Evolutionary conservation across 305 asterid species (phyloP).

Genomic region (Solanum hybrid): DNA sequence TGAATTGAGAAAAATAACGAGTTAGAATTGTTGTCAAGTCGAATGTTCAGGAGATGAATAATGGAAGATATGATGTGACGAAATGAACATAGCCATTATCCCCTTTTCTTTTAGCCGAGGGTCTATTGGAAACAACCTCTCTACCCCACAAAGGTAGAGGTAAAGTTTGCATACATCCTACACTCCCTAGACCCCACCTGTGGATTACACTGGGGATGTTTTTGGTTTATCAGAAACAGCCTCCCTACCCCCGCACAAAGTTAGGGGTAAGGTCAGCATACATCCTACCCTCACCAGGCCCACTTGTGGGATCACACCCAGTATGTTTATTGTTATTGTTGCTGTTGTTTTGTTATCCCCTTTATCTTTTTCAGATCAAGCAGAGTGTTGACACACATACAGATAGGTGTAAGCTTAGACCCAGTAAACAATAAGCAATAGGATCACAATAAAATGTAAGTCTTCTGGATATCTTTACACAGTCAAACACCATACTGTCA

Average conservation of each 20-base stretch:
- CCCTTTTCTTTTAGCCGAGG: neutral
- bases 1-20: constrained; percentile 3
- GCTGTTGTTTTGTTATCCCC: neutral
- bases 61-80: neutral
- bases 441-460: neutral
- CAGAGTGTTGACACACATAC: neutral
- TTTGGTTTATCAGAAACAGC: neutral
- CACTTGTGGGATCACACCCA: neutral
- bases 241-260: neutral
- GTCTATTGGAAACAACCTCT: neutral
- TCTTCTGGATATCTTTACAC: neutral
- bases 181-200: neutral
- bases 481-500: neutral
- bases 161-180: neutral
- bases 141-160: neutral
- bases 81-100: neutral
- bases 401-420: neutral
- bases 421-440: neutral
- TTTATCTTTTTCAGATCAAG: neutral
- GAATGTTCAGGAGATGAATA: neutral
- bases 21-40: neutral
- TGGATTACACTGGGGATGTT: neutral
- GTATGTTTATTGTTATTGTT: neutral
- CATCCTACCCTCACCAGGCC: neutral
- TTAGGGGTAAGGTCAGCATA: neutral